These are phyloP conservation scores for Kalaharituber pfeilii DNA, from an alignment of 2,329 filamentous ascomycete genomes.

Conservation along the genomic window DNA sequence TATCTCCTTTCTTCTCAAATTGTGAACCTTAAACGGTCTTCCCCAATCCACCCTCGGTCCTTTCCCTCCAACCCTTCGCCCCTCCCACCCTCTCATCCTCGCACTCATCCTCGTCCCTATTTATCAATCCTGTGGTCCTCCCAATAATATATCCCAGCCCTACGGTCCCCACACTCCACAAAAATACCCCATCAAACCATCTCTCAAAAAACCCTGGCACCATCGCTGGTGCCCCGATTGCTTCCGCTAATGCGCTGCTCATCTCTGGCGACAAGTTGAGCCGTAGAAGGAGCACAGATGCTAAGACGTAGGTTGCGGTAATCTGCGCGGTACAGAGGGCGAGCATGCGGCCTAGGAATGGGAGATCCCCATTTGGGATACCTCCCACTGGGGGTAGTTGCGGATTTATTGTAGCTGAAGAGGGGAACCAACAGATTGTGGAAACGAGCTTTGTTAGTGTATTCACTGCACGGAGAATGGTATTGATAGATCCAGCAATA, in stretches of 20 bases:
- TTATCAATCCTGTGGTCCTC: constrained; percentile 37
- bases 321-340: constrained; percentile 67
- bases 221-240: constrained; percentile 51
- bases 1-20: too few species aligned
- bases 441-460: constrained; percentile 58
- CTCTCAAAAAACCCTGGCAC: constrained; percentile 55
- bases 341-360: constrained; percentile 35
- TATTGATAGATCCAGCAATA: constrained; percentile 62
- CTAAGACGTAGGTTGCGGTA: constrained; percentile 70
- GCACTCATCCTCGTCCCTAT: constrained; percentile 21
- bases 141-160: constrained; percentile 57
- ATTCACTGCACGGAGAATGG: constrained; percentile 36
- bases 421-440: constrained; percentile 47
- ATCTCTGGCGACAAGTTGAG: constrained; percentile 65
- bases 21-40: background rate
- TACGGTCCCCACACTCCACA: constrained; percentile 49
- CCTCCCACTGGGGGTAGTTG: background rate
- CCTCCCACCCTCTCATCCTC: constrained; percentile 33
- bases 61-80: constrained; percentile 22
- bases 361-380: background rate
- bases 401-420: constrained; percentile 47
- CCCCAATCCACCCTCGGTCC: background rate
- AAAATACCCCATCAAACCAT: constrained; percentile 82
- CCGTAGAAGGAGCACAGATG: constrained; percentile 55
- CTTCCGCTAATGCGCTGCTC: constrained; percentile 58